phyloP scores from a whole-genome alignment of 768 basidiomycete species.

The Xerocomellus chrysenteron region DNA sequence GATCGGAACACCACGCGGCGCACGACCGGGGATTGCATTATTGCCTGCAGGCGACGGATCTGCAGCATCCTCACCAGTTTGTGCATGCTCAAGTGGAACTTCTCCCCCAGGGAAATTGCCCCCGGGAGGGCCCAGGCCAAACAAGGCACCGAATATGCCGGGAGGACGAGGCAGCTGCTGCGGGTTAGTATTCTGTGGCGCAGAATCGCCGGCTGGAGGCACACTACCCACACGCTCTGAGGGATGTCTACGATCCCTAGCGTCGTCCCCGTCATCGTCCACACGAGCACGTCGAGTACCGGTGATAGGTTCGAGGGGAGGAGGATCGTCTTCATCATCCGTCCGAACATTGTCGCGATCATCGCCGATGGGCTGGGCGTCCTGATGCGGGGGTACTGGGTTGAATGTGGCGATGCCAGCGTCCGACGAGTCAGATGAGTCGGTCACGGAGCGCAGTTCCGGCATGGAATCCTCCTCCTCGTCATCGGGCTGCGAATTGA shows the following conservation, averaged over 20 bases:
- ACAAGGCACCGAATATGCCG: slow-evolving; percentile 27
- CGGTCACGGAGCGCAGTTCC: slow-evolving; percentile 38
- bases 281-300: slow-evolving; percentile 53
- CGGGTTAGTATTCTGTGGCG: slow-evolving; percentile 23
- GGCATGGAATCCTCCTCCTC: slow-evolving; percentile 44
- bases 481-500: slow-evolving; percentile 19
- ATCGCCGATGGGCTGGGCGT: slow-evolving; percentile 28
- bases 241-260: slow-evolving; percentile 62
- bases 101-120: slow-evolving; percentile 14
- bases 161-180: slow-evolving; percentile 20
- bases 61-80: slow-evolving; percentile 29
- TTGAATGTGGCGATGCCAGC: slow-evolving; percentile 30
- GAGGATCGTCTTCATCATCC: slow-evolving; percentile 33
- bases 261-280: slow-evolving; percentile 61
- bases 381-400: slow-evolving; percentile 24
- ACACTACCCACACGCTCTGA: slow-evolving; percentile 50
- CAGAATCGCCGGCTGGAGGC: slow-evolving; percentile 18
- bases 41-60: slow-evolving; percentile 18
- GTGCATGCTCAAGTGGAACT: slow-evolving; percentile 21
- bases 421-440: slow-evolving; percentile 38
- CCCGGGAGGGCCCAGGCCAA: slow-evolving; percentile 19
- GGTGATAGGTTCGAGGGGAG: slow-evolving; percentile 31
- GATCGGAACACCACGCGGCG: slow-evolving; percentile 22
- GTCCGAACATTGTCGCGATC: slow-evolving; percentile 31
- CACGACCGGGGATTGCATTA: slow-evolving; percentile 24